phyloP scores from a whole-genome alignment of 352 stramenopile genomes.

The Globisporangium spiculum region DNA sequence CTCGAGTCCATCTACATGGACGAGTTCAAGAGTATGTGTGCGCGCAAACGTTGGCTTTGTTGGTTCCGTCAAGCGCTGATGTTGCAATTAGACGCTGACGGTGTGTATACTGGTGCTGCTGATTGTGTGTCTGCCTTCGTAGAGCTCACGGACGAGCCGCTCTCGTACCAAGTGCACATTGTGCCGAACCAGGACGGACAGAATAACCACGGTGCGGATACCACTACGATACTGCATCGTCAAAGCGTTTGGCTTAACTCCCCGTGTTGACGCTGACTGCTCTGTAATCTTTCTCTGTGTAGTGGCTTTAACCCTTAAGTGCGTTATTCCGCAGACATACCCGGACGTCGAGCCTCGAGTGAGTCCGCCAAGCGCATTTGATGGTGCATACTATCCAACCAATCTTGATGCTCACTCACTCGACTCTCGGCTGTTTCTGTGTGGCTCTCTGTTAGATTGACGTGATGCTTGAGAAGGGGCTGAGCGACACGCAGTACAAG shows the following conservation, averaged over 20 bases:
- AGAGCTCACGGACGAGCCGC: slow-evolving; percentile 78
- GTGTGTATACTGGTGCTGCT: neutral
- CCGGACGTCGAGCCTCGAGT: slow-evolving; percentile 70
- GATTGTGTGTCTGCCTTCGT: neutral
- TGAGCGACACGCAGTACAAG: slow-evolving; percentile 77
- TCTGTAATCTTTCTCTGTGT: neutral
- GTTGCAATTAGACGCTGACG: neutral
- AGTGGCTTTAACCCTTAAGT: slow-evolving; percentile 77
- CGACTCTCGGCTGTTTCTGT: neutral
- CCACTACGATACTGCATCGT: neutral
- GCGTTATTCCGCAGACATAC: slow-evolving; percentile 75
- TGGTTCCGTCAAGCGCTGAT: neutral
- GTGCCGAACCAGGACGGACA: slow-evolving; percentile 83
- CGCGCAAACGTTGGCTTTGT: neutral
- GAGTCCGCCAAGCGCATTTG: neutral
- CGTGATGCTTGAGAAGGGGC: slow-evolving; percentile 70
- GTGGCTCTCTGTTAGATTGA: slow-evolving; percentile 43
- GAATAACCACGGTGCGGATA: slow-evolving; percentile 67
- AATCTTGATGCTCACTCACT: neutral
- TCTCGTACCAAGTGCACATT: slow-evolving; percentile 75
- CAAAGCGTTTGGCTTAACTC: neutral
- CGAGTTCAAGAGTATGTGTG: slow-evolving; percentile 77
- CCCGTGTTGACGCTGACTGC: neutral
- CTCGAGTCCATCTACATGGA: slow-evolving; percentile 90
- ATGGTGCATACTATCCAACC: too few species aligned